Percentiles rank a stretch among this genome's conserved stretches.
These are phyloP conservation scores for Moricandia arvensis DNA, from an alignment of 345 rosid genomes.

Conservation along the genomic window DNA sequence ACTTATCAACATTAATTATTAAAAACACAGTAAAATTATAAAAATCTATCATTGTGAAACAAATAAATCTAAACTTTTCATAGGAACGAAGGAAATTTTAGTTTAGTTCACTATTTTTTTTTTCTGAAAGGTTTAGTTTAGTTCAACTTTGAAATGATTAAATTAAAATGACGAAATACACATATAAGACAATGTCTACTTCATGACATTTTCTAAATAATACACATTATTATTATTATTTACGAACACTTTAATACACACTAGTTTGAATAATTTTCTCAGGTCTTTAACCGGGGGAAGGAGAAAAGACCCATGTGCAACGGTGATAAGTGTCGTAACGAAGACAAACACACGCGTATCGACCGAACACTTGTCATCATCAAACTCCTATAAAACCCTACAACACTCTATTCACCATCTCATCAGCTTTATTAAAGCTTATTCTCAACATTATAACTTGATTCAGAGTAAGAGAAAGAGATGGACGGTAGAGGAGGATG, in stretches of 20 bases:
- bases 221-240: background rate
- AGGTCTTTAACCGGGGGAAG: background rate
- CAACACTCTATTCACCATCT: background rate
- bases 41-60: no score
- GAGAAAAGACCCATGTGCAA: slow-evolving; percentile 16
- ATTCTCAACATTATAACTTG: background rate
- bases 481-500: slow-evolving; percentile 74
- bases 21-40: no score
- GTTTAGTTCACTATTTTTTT: no score
- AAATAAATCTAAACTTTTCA: no score
- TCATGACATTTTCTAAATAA: background rate
- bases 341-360: slow-evolving; percentile 43
- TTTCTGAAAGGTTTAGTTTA: background rate
- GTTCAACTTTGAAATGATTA: background rate
- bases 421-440: slow-evolving; percentile 10
- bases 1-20: no score
- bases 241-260: background rate
- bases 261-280: background rate
- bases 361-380: slow-evolving; percentile 48
- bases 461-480: background rate
- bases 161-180: background rate
- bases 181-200: background rate
- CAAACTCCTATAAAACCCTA: slow-evolving; percentile 38
- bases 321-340: slow-evolving; percentile 24
- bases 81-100: no score